A percentile compares a stretch with the other conserved stretches of the same genome.
Conservation (phyloP, 1,284 basidiomycete genomes). For the Clitocybe nebularis region DNA sequence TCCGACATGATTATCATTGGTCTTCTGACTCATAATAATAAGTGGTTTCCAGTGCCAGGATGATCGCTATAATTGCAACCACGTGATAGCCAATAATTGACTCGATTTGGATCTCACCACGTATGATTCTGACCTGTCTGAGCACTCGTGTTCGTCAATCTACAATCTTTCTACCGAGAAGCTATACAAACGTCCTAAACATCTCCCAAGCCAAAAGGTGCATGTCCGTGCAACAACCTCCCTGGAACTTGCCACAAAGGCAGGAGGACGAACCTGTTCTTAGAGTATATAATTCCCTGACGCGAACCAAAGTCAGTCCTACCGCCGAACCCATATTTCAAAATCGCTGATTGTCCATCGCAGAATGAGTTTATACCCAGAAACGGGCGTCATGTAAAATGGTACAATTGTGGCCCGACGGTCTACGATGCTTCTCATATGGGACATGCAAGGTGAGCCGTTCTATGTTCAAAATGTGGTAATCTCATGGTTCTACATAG, state of each 20-base stretch:
- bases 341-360: constrained; percentile 4
- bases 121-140: constrained; percentile 19
- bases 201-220: constrained; percentile 3
- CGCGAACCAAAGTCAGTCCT: constrained; percentile 75
- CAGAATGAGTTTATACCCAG: constrained; percentile 83
- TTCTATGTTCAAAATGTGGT: constrained; percentile 4
- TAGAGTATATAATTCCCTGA: constrained; percentile 93
- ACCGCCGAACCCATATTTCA: too few species aligned
- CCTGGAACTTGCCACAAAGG: constrained; percentile 52
- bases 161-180: constrained; percentile 17
- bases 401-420: constrained; percentile 99
- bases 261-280: constrained; percentile 59
- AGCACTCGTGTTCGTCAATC: constrained; percentile 18
- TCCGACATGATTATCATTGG: too few species aligned
- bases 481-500: constrained; percentile 38
- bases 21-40: too few species aligned
- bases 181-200: constrained; percentile 5
- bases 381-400: constrained; percentile 86
- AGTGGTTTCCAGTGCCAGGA: too few species aligned
- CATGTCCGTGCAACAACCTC: constrained; percentile 47
- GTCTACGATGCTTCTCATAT: constrained; percentile 99
- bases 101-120: constrained; percentile 9
- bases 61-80: not conserved
- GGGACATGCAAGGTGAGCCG: constrained; percentile 89
- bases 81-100: constrained; percentile 5